phyloP scores from a whole-genome alignment of 2,329 filamentous ascomycete genomes.

The Chaetomium strumarium region DNA sequence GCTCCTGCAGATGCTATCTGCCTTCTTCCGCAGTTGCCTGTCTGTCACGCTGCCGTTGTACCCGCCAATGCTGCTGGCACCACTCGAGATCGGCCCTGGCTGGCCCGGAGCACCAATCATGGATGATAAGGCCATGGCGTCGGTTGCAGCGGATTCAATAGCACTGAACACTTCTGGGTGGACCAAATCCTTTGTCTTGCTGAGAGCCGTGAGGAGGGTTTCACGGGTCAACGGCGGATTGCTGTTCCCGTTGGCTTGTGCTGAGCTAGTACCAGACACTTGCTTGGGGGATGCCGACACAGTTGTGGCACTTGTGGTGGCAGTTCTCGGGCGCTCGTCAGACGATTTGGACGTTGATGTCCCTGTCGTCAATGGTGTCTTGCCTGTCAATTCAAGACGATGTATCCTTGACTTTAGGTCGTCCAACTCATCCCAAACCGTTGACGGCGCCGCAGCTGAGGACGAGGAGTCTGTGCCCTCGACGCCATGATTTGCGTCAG shows the following conservation, averaged over 20 bases:
- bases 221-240: conserved; percentile 41
- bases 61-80: conserved; percentile 54
- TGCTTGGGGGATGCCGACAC: conserved; percentile 85
- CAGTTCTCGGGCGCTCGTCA: conserved; percentile 80
- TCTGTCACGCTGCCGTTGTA: conserved; percentile 54
- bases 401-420: conserved; percentile 91
- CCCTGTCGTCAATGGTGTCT: conserved; percentile 74
- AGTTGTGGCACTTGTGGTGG: conserved; percentile 85
- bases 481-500: conserved; percentile 38
- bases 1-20: conserved; percentile 86
- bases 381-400: conserved; percentile 83
- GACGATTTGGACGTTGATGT: conserved; percentile 69
- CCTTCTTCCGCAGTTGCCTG: conserved; percentile 80
- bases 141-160: conserved; percentile 73
- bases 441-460: conserved; percentile 84
- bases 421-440: conserved; percentile 95
- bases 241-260: conserved; percentile 39
- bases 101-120: conserved; percentile 71
- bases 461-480: conserved; percentile 80
- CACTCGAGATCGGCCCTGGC: conserved; percentile 61
- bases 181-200: conserved; percentile 67
- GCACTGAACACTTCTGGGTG: conserved; percentile 67
- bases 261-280: conserved; percentile 19
- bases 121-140: conserved; percentile 72
- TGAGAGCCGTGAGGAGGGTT: conserved; percentile 69